phyloP scores from a whole-genome alignment of 2,329 filamentous ascomycete species.

The Beauveria rudraprayagi region DNA sequence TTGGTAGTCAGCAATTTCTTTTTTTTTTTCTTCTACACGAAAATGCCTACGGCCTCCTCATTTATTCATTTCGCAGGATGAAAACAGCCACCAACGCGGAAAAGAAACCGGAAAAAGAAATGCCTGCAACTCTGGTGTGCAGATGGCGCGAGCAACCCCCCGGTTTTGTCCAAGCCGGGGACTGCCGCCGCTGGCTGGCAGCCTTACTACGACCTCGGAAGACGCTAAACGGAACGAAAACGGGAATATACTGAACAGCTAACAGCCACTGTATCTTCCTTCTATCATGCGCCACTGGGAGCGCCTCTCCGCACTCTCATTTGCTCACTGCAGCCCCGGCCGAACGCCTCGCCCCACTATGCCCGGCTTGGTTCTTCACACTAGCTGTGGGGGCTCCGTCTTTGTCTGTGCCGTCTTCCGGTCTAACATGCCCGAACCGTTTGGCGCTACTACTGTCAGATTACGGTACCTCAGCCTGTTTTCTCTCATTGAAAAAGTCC shows the following conservation, averaged over 20 bases:
- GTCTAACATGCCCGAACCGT: background rate
- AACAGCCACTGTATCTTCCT: background rate
- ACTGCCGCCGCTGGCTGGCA: background rate
- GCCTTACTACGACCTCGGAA: background rate
- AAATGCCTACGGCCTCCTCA: background rate
- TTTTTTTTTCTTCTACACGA: background rate
- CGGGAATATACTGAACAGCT: background rate
- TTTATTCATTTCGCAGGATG: no score
- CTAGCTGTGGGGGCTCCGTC: background rate
- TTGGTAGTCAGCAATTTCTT: background rate
- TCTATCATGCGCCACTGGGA: background rate
- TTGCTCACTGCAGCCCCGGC: background rate
- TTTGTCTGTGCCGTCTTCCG: background rate
- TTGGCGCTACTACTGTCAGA: background rate
- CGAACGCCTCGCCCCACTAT: slow-evolving; percentile 6
- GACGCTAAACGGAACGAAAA: background rate
- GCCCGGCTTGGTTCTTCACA: background rate
- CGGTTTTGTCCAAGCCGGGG: background rate
- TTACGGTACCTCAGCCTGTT: background rate
- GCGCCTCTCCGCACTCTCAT: background rate
- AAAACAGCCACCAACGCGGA: background rate
- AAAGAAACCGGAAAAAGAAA: background rate
- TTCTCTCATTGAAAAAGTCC: background rate
- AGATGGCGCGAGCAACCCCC: background rate
- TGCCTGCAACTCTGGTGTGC: background rate